These are phyloP conservation scores for Ascochyta fabae DNA, from an alignment of 2,329 filamentous ascomycete genomes.

Conservation along the genomic window DNA sequence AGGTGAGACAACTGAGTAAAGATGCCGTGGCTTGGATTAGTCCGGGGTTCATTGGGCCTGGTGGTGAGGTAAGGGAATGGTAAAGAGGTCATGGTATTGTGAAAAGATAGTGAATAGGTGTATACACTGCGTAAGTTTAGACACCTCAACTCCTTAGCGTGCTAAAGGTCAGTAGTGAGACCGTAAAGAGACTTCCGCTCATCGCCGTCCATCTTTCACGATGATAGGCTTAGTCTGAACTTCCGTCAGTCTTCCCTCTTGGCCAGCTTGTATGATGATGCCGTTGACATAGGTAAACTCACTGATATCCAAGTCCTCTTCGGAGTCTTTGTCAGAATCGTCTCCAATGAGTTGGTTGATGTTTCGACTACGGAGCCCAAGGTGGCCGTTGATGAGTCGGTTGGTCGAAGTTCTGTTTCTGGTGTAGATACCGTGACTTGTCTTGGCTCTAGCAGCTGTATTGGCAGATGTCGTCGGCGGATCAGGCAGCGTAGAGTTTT, in stretches of 20 bases:
- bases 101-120: neutral
- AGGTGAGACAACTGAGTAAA: slow-evolving; percentile 65
- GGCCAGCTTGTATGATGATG: slow-evolving; percentile 7
- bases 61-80: slow-evolving; percentile 73
- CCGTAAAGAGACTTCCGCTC: neutral
- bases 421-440: too few relatives aligned
- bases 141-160: neutral
- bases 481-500: too few relatives aligned
- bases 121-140: neutral
- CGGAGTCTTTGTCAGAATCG: slow-evolving; percentile 5
- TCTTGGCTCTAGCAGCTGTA: too few relatives aligned
- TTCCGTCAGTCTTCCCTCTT: slow-evolving; percentile 6
- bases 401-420: neutral
- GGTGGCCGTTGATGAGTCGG: neutral
- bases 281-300: slow-evolving; percentile 15
- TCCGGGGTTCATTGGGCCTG: slow-evolving; percentile 71
- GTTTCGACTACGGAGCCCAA: neutral
- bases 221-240: neutral
- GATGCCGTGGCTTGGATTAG: slow-evolving; percentile 69
- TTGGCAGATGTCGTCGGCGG: too few relatives aligned
- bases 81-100: slow-evolving; percentile 38
- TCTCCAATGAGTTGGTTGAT: neutral
- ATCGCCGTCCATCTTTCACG: neutral
- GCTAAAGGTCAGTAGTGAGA: neutral
- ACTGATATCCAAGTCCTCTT: slow-evolving; percentile 18